Evolutionary conservation across 768 basidiomycete genomes (phyloP), one percentile per base, ranked within the genome.

Genomic region (Phlebiopsis flavidoalba): DNA sequence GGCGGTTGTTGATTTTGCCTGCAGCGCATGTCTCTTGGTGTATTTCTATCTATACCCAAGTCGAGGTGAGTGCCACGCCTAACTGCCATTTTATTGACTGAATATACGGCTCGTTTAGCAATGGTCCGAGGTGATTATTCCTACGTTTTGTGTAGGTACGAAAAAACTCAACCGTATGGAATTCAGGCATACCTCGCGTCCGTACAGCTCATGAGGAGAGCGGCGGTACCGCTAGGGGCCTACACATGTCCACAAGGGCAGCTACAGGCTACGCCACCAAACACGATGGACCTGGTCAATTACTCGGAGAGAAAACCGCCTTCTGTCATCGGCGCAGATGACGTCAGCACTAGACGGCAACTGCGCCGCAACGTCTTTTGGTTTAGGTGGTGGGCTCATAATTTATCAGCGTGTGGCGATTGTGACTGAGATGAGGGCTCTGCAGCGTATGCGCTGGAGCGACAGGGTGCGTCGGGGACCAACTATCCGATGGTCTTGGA

Each of bases 21-120:
- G 6, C 53, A 91, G 89, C 87, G 10, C 77, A 80, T 48, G 76
- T 87, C 76, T 91, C 47, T 73, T 89, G 48, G 80, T 80, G 8
- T 88, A 87, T 85, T 89, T 86, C 70, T 88, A 88, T 65, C 88
- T 86, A 6, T 82, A 84, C 80, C 51, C 85, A 89, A 69, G 86
- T n/a, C 85, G 52, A 85, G 82, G 86, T 84, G 62, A 62, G 78
- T n/a, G 36, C 48, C 21, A 63, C 87, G 87, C 26, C 33, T 4
- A 31, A 51, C 8, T 26, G 22, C 24, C 2, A 12, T 15, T 11
- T 6, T 26, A 51, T 22, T 51, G 24, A 51, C 24, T 31, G 24
- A 10, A 31, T n/a, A 31, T 49, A 6, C 22, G n/a, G 19, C 24
- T 49, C 26, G 6, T 11, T 21, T 31, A 26, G 33, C 22, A n/a